phyloP scores from a whole-genome alignment of 176 grass and related monocot genomes.

The Dactylis glomerata region DNA sequence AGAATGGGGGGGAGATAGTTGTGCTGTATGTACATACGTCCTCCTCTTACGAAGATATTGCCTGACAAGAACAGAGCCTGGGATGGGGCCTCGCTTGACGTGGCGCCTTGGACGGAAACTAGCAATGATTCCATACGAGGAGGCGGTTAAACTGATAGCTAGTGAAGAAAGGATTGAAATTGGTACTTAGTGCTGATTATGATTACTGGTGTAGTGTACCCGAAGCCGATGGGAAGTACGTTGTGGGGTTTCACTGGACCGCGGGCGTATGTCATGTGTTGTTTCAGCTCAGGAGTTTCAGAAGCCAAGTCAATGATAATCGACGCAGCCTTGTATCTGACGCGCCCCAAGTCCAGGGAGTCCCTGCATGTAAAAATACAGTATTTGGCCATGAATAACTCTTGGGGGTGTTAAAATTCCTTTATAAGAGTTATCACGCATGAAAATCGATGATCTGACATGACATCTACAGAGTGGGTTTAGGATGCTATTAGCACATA shows the following conservation, averaged over 20 bases:
- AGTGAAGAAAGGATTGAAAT: not conserved
- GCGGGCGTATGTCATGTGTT: not conserved
- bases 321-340: not conserved
- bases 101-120: not conserved
- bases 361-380: not conserved
- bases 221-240: not conserved
- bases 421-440: not conserved
- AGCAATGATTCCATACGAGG: not conserved
- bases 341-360: not conserved
- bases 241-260: not conserved
- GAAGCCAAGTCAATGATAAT: not conserved
- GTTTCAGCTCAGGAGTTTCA: conserved; percentile 1
- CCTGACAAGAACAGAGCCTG: not conserved
- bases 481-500: not conserved
- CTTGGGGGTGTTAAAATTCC: not conserved
- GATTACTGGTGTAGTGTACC: not conserved
- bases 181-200: not conserved
- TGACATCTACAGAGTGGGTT: not conserved
- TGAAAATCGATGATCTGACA: not conserved
- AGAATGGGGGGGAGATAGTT: not conserved
- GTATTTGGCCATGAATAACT: not conserved
- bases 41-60: not conserved
- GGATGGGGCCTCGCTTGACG: not conserved
- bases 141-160: not conserved
- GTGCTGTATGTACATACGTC: not conserved